phyloP scores from a whole-genome alignment of 2,329 filamentous ascomycete genomes.

The Corniculantispora saksenae region DNA sequence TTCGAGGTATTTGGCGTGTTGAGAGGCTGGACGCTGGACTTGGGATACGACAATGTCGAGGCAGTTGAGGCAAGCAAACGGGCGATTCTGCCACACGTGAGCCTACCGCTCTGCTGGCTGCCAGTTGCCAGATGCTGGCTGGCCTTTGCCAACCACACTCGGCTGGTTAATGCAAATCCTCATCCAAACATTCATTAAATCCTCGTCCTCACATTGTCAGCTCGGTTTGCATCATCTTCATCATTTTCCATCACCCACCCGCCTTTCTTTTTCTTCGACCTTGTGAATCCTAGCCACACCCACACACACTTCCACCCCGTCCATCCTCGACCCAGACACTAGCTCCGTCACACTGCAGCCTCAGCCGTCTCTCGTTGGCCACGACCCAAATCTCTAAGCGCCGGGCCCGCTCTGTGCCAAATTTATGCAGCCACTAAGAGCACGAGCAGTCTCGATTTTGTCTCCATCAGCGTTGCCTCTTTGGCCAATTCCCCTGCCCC shows the following conservation, averaged over 20 bases:
- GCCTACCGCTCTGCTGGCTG: constrained; percentile 7
- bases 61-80: neutral
- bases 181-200: neutral
- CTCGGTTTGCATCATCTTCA: constrained; percentile 2
- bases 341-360: constrained; percentile 19
- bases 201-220: neutral
- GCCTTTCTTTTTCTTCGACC: neutral
- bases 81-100: neutral
- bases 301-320: neutral
- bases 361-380: constrained; percentile 19
- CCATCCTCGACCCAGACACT: constrained; percentile 15
- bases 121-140: neutral
- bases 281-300: constrained; percentile 2
- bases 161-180: neutral
- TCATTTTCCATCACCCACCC: neutral
- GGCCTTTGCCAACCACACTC: neutral
- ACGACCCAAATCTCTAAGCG: constrained; percentile 26
- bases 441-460: constrained; percentile 19
- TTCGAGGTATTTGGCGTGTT: too few relatives aligned
- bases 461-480: constrained; percentile 29
- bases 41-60: neutral
- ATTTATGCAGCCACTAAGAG: constrained; percentile 31
- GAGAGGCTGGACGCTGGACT: neutral
- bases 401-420: constrained; percentile 29
- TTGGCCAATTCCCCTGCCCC: constrained; percentile 7